Base-by-base conservation (phyloP, 352 stramenopile species). In the Saprolegnia parasitica region DNA sequence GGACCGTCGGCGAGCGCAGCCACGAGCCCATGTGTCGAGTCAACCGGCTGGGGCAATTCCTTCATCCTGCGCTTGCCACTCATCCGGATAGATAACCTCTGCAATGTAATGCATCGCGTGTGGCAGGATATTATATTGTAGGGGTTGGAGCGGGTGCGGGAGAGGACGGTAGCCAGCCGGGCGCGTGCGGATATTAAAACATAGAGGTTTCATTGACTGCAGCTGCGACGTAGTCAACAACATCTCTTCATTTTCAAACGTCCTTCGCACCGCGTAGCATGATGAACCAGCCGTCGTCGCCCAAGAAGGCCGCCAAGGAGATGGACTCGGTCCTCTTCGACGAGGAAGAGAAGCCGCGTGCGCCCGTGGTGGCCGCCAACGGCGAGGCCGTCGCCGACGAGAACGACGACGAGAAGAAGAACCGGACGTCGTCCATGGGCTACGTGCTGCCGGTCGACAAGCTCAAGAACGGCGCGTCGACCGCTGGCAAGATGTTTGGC, bases 281-380 rank as follows among this genome's bases (percentile, higher is more conserved):
- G 45, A 70, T 70, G 63, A 70, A 39, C 63, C 18, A 52, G 8
- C 29, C 63, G 18, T 20, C 40, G 18, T 24, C 63, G 24, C 35
- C 58, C 20, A 50, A 52, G 26, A 70, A 62, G 26, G 77, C 84
- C 56, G 86, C 90, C 68, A 86, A 87, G 71, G 84, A 90, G 61
- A 76, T 95, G 39, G 86, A 95, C 75, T 87, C 88, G 74, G 78
- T 95, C 56, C 90, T 95, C 71, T 95, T 95, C 65, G 88, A 78
- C 60, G 83, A 90, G 1, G 79, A 88, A 56, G 52, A 60, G 35
- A 60, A 60, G 52, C 52, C 24, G 11, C 84, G 90, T 73, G 80
- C 85, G 18, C 73, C 61, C 0, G 58, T 45, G 16, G 24, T 35
- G 20, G 50, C 66, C 21, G 61, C 60, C 56, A 72, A 72, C 45